phyloP scores from a whole-genome alignment of 495 filamentous ascomycete species.

The Geoglossum glabrum region DNA sequence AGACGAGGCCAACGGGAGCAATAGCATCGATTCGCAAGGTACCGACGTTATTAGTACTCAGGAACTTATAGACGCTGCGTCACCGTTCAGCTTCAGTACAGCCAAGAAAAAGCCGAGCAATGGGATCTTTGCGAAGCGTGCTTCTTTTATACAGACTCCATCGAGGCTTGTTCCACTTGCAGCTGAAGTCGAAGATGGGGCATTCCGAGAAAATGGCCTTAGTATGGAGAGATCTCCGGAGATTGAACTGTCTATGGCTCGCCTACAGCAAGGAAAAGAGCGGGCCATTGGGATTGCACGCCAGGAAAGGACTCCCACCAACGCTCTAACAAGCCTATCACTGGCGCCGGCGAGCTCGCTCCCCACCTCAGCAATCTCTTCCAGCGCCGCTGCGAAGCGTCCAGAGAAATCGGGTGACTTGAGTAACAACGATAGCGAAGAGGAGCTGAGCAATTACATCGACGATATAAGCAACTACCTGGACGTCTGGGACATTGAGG shows the following conservation, averaged over 20 bases:
- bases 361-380: background rate
- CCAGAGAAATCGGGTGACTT: background rate
- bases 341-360: too few species aligned
- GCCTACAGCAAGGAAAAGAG: background rate
- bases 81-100: conserved; percentile 13
- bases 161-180: background rate
- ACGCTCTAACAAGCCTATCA: background rate
- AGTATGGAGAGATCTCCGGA: background rate
- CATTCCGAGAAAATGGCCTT: background rate
- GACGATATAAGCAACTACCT: background rate
- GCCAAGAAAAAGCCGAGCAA: conserved; percentile 9
- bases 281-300: background rate
- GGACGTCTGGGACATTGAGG: background rate
- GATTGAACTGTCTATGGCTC: background rate
- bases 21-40: background rate
- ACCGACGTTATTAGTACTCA: conserved; percentile 10
- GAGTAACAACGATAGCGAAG: background rate
- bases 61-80: conserved; percentile 11
- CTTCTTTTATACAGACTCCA: background rate
- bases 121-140: background rate
- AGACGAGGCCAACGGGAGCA: too few species aligned
- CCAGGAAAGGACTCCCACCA: background rate
- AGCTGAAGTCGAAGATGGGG: background rate
- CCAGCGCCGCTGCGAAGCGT: background rate
- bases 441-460: background rate